Evolutionary conservation across 148 eudicot species (phyloP).

Genomic region (Amaranthus palmeri): DNA sequence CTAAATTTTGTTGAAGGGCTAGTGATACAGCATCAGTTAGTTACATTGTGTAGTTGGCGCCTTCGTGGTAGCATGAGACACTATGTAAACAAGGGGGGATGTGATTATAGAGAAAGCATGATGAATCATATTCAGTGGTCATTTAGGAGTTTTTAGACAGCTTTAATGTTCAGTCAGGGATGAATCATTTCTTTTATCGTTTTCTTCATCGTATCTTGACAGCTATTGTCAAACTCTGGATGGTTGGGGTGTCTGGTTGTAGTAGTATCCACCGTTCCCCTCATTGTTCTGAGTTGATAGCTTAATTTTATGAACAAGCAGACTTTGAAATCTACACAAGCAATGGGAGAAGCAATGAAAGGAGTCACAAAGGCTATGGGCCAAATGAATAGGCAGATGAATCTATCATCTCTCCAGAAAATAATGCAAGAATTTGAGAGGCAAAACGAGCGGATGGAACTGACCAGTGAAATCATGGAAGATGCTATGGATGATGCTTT

Average conservation of each 20-base stretch:
- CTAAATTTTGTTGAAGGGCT: no score
- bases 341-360: constrained; percentile 99
- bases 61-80: no score
- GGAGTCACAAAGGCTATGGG: constrained; percentile 99
- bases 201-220: neutral
- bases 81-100: no score
- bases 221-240: neutral
- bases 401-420: constrained; percentile 84
- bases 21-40: no score
- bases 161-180: no score
- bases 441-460: constrained; percentile 98
- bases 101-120: no score
- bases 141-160: no score
- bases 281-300: neutral
- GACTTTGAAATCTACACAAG: constrained; percentile 98
- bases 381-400: constrained; percentile 97
- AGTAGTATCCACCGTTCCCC: neutral
- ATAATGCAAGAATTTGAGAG: constrained; percentile 97
- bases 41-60: no score
- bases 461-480: constrained; percentile 87
- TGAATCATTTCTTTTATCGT: no score
- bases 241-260: neutral
- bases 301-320: constrained; percentile 12
- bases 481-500: constrained; percentile 98
- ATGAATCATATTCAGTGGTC: no score